phyloP scores from a whole-genome alignment of 257 asterid genomes.

The Solanum gracilifrons region DNA sequence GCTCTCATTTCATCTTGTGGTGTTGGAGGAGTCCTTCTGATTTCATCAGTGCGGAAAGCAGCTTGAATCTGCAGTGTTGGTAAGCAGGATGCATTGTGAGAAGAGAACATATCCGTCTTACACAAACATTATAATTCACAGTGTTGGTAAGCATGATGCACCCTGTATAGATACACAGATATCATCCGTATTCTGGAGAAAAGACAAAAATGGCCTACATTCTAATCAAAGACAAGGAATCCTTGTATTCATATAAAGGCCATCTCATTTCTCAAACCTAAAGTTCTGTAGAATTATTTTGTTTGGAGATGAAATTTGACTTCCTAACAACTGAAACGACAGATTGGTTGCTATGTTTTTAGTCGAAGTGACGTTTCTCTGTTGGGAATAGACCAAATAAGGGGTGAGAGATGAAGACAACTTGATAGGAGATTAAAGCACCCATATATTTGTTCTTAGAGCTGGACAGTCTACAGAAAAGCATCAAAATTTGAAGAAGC shows the following conservation, averaged over 20 bases:
- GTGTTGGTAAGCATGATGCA: not conserved
- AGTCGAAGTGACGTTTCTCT: not conserved
- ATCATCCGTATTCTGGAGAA: not conserved
- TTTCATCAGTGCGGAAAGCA: constrained; percentile 48
- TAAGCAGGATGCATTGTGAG: not conserved
- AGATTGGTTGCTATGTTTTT: not conserved
- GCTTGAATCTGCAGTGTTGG: constrained; percentile 27
- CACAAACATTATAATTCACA: not conserved
- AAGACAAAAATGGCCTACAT: not conserved
- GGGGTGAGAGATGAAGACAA: not conserved
- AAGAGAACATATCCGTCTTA: not conserved
- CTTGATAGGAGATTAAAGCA: not conserved
- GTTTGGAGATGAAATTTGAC: not conserved
- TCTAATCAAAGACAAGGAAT: not conserved
- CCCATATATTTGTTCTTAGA: not conserved
- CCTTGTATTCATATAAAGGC: not conserved
- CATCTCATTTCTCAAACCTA: not conserved
- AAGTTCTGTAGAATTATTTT: not conserved
- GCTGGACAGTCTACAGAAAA: not conserved
- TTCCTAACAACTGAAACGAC: not conserved
- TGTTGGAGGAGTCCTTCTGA: constrained; percentile 42
- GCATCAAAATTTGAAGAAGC: not conserved
- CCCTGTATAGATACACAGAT: not conserved
- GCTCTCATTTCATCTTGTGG: constrained; percentile 55
- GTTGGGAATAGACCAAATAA: not conserved